Evolutionary conservation across 139 green algal species (phyloP).

Genomic region (Picochlorum sp.): DNA sequence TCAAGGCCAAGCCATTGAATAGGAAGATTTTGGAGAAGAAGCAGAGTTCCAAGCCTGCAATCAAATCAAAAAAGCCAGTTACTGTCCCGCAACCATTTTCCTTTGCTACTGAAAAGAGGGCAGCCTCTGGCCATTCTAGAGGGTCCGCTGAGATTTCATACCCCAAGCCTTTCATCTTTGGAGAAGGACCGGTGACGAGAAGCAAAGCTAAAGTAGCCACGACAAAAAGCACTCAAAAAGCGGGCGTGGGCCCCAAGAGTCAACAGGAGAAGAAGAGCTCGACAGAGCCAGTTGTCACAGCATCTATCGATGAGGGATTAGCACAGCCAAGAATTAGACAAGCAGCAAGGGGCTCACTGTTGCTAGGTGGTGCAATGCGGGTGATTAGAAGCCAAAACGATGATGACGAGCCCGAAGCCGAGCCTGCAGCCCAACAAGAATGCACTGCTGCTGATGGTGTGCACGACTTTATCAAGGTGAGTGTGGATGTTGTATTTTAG

Average conservation of each 20-base stretch:
- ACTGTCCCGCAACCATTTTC: conserved; percentile 47
- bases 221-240: neutral
- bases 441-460: neutral
- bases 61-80: conserved; percentile 16
- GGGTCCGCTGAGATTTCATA: no score
- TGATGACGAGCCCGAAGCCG: neutral
- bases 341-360: neutral
- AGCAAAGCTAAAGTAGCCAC: conserved; percentile 1
- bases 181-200: conserved; percentile 5
- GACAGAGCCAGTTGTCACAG: neutral
- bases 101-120: conserved; percentile 31
- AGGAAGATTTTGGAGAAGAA: neutral
- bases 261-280: neutral
- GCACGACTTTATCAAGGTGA: conserved; percentile 7
- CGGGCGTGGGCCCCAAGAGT: no score
- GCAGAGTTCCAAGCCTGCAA: neutral
- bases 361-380: conserved; percentile 1
- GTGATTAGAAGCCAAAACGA: neutral
- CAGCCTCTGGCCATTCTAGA: neutral
- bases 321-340: neutral
- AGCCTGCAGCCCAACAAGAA: neutral
- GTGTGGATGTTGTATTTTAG: neutral
- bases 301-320: no score
- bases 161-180: conserved; percentile 5
- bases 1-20: neutral